Percentiles rank a stretch among this genome's conserved stretches.
phyloP scores from a whole-genome alignment of 148 eudicot species.

The Hydrangea macrophylla region DNA sequence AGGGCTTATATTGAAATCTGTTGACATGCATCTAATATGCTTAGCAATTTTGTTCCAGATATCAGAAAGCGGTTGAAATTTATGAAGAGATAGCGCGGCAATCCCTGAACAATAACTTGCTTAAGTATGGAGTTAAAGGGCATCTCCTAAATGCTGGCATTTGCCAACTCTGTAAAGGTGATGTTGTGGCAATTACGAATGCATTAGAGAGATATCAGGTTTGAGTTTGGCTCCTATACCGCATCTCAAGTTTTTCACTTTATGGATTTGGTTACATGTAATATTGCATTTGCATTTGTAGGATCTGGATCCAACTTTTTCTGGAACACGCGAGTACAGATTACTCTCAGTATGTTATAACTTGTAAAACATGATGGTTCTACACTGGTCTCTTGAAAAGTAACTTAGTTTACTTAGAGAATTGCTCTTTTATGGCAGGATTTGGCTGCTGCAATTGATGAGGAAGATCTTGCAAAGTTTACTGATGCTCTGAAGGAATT shows the following conservation, averaged over 20 bases:
- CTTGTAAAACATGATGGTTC: not conserved
- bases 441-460: conserved; percentile 59
- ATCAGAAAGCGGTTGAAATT: conserved; percentile 55
- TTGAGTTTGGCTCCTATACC: conserved; percentile 2
- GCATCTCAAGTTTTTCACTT: not conserved
- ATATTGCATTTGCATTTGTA: conserved; percentile 17
- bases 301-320: conserved; percentile 61
- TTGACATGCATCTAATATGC: conserved; percentile 8
- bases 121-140: conserved; percentile 74
- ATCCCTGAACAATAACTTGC: conserved; percentile 51
- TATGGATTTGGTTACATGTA: not conserved
- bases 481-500: conserved; percentile 49
- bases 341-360: conserved; percentile 36
- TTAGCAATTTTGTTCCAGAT: conserved; percentile 34
- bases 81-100: conserved; percentile 67
- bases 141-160: conserved; percentile 87
- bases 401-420: not conserved
- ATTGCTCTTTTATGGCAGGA: conserved; percentile 25
- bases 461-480: conserved; percentile 49
- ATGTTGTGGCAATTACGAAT: conserved; percentile 48
- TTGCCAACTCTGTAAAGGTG: conserved; percentile 83
- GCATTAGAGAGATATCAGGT: conserved; percentile 73
- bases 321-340: conserved; percentile 48
- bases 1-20: not conserved
- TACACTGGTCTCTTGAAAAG: not conserved